A percentile compares a stretch with the other conserved stretches of the same genome.
These are phyloP conservation scores for Ogataea haglerorum DNA, from an alignment of 805 yeast genomes.

Conservation along the genomic window DNA sequence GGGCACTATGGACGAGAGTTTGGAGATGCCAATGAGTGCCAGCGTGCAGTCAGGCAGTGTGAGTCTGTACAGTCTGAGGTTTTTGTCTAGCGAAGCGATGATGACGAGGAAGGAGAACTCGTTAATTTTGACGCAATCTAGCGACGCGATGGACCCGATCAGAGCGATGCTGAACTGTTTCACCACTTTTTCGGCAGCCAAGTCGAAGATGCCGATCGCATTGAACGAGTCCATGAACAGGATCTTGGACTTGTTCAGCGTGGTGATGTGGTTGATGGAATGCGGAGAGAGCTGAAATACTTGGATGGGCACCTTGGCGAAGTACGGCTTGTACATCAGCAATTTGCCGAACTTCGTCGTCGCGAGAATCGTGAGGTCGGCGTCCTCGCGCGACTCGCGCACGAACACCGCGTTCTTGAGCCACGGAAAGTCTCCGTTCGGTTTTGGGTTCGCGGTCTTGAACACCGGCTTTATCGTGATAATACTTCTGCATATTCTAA, in stretches of 20 bases:
- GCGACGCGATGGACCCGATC: constrained; percentile 26
- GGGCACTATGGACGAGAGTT: constrained; percentile 21
- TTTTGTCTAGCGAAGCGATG: constrained; percentile 24
- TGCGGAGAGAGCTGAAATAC: constrained; percentile 25
- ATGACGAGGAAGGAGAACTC: constrained; percentile 15
- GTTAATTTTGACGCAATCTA: constrained; percentile 10
- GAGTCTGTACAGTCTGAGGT: constrained; percentile 19
- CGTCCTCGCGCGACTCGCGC: constrained; percentile 5
- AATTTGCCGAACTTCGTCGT: constrained; percentile 28
- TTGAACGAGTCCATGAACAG: constrained; percentile 29
- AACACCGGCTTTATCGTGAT: constrained; percentile 21
- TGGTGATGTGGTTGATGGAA: constrained; percentile 16
- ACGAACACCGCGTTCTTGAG: constrained; percentile 24
- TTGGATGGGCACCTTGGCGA: constrained; percentile 23
- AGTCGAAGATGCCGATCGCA: constrained; percentile 23
- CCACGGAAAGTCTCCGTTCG: constrained; percentile 27
- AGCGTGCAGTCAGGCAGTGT: constrained; percentile 8
- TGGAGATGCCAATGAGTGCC: constrained; percentile 10
- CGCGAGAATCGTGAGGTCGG: constrained; percentile 19
- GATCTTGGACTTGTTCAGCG: constrained; percentile 12
- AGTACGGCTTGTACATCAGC: constrained; percentile 21
- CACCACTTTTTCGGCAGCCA: constrained; percentile 17
- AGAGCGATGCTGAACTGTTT: constrained; percentile 21
- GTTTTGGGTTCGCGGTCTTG: constrained; percentile 18
- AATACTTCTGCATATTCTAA: constrained; percentile 20